Conservation (phyloP, 768 basidiomycete species). For the Pisolithus microcarpus region DNA sequence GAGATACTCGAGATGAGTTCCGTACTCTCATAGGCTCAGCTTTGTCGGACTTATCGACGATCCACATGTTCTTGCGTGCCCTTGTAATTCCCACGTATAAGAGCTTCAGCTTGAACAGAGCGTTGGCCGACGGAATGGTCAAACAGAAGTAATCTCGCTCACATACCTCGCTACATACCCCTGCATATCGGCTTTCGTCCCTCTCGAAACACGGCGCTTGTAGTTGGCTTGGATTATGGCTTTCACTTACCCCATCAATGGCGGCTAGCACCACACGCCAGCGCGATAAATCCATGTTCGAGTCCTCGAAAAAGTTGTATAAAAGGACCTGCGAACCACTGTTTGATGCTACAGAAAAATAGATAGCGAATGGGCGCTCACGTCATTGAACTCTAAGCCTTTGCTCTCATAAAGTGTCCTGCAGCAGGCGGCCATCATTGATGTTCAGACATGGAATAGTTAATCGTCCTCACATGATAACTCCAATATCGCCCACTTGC, state of each 20-base stretch:
- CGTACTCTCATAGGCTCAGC: slow-evolving; percentile 51
- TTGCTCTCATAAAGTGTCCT: slow-evolving; percentile 11
- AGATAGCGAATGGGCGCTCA: not conserved
- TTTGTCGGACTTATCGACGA: slow-evolving; percentile 53
- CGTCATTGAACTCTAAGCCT: slow-evolving; percentile 7
- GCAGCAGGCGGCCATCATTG: not conserved
- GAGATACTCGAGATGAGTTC: not conserved
- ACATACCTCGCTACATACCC: slow-evolving; percentile 52
- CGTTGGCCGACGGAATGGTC: not conserved
- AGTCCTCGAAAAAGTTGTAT: slow-evolving; percentile 72
- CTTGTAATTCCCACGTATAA: slow-evolving; percentile 68
- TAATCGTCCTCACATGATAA: not conserved
- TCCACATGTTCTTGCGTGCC: slow-evolving; percentile 63
- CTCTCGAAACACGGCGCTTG: slow-evolving; percentile 41
- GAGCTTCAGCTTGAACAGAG: slow-evolving; percentile 46
- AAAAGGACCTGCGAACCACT: slow-evolving; percentile 53
- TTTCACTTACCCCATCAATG: too few relatives aligned
- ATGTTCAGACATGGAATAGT: not conserved
- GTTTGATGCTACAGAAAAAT: not conserved
- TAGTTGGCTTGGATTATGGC: slow-evolving; percentile 3
- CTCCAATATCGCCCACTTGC: not conserved
- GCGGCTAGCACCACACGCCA: slow-evolving; percentile 52
- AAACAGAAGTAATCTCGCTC: not conserved
- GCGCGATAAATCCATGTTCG: slow-evolving; percentile 38
- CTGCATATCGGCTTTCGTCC: slow-evolving; percentile 43